Evolutionary conservation across 352 stramenopile genomes (phyloP), one percentile per base, ranked within the genome.

Genomic region (Globisporangium heterothallicum): DNA sequence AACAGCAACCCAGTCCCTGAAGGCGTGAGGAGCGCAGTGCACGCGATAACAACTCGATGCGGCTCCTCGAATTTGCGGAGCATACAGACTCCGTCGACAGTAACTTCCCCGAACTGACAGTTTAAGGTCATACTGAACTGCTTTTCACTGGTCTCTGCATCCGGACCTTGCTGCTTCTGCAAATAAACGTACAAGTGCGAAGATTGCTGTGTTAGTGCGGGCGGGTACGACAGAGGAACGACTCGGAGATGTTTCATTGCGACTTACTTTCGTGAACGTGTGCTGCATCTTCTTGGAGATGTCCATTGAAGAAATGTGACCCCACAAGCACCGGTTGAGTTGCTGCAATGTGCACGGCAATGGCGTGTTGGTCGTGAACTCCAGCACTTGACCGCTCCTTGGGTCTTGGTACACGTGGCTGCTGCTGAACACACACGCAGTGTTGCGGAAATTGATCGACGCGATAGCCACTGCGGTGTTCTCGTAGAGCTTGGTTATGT

Each of bases 31-130:
- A 45, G 2, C 22, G 40, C 18, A 9, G 2, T 27, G 2, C 3
- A 7, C 18, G 18, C 36, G 25, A 49, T 16, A 22, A 59, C 34
- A 14, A 30, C 4, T 16, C 34, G 27, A 21, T 38, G 3, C 8
- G 26, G 44, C 12, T 54, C 40, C 14, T 36, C 45, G 13, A 54
- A 60, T 40, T 47, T 49, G 40, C 35, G 38, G 1, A 32, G 16
- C 6, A 45, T 19, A 25, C 21, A 22, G 7, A 54, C 25, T 10
- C 22, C 26, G 6, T 42, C 27, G 30, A 58, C 6, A 2, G 19
- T 9, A 19, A 58, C 32, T 9, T 32, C 8, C 4, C 51, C 51
- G 21, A 47, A 44, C 22, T 58, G 30, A 8, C 51, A 58, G 13
- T 51, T 42, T 1, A 58, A 10, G 0, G 14, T 18, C 6, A 25